Conservation (phyloP, 768 basidiomycete genomes). For the Trametes maxima region DNA sequence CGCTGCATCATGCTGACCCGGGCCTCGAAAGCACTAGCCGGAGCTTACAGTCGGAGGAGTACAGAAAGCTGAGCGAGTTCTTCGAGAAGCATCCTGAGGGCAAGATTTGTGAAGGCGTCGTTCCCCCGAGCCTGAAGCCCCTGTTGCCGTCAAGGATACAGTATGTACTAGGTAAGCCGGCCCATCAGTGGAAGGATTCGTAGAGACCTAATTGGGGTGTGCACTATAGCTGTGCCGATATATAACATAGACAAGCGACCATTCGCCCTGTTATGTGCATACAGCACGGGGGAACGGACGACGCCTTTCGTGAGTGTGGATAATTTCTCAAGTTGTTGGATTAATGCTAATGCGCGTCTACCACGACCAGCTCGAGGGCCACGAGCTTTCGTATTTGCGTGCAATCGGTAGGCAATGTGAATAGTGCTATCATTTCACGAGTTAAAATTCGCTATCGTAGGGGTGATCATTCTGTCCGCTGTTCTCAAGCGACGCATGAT, state of each 20-base stretch:
- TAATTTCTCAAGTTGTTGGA: not conserved
- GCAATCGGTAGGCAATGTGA: conserved; percentile 67
- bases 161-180: conserved; percentile 78
- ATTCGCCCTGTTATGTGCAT: conserved; percentile 88
- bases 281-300: conserved; percentile 79
- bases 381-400: conserved; percentile 87
- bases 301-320: conserved; percentile 70
- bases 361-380: conserved; percentile 69
- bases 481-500: conserved; percentile 92
- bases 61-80: conserved; percentile 72
- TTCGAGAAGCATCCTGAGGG: conserved; percentile 83
- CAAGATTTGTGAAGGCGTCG: conserved; percentile 82
- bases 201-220: not conserved
- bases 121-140: conserved; percentile 80
- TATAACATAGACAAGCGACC: conserved; percentile 93
- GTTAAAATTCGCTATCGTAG: conserved; percentile 35
- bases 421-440: not conserved
- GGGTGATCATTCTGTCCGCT: conserved; percentile 91
- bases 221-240: conserved; percentile 74
- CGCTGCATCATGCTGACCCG: conserved; percentile 67
- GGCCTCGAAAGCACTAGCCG: conserved; percentile 52
- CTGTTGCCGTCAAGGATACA: conserved; percentile 82
- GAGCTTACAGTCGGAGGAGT: conserved; percentile 66
- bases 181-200: not conserved
- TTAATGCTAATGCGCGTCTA: not conserved